Evolutionary conservation across 2,329 filamentous ascomycete genomes (phyloP), one percentile per base, ranked within the genome.

Genomic region (Ophiocordyceps robertsii): DNA sequence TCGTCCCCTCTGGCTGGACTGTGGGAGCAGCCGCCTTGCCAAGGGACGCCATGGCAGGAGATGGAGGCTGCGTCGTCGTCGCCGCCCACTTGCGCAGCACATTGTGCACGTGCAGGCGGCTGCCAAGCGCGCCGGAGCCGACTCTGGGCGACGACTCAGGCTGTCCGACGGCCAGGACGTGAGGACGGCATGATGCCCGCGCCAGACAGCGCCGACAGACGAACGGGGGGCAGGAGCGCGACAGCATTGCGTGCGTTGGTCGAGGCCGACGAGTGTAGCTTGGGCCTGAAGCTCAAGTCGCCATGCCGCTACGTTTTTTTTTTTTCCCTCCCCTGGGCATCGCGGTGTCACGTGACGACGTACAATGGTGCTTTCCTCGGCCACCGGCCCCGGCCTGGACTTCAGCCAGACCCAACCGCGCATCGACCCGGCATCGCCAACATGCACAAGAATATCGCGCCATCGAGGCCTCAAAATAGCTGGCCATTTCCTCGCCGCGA

Each of bases 191-290:
- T 2, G 32, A 33, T 14, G 29, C 24, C 27, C 38, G 50, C 3
- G 49, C 42, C 30, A 61, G 43, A 42, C 58, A 66, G 43, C 50
- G 54, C 53, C 57, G 54, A 44, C 61, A 63, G 27, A 61, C 47
- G 42, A 56, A 59, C n/a, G 54, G 53, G 21, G 47, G 51, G 39
- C 49, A 49, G 37, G 58, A 48, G 24, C 47, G 50, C 41, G 52
- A 53, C 42, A 65, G 47, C 56, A 61, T 66, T 37, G 43, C 42
- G 14, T 14, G 13, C n/a, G 33, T 36, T 29, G 29, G 38, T 32
- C 29, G 16, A 19, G 11, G 24, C n/a, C 29, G 17, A 9, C 24
- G 24, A 6, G 24, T 27, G 14, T 17, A 17, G 33, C 33, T 14
- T 17, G 14, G 16, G 33, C 14, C 33, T 16, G 16, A 16, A 10